Percentiles rank a stretch among this genome's conserved stretches.
Conservation (phyloP, 176 grass and related monocot species). For the Eleusine indica region DNA sequence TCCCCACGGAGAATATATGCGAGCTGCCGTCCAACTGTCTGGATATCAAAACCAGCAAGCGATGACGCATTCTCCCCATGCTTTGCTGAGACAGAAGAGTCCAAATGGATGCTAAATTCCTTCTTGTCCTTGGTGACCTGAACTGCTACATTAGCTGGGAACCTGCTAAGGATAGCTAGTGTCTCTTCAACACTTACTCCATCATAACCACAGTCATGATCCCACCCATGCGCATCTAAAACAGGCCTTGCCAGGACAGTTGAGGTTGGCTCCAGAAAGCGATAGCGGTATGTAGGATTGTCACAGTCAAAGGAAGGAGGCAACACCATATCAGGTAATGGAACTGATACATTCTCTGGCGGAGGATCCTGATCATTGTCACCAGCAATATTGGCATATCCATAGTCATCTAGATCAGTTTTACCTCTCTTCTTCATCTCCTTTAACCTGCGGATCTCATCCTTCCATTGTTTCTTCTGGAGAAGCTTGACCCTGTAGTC, state of each 20-base stretch:
- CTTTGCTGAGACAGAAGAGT: constrained; percentile 86
- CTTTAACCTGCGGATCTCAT: constrained; percentile 84
- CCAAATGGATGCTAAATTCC: constrained; percentile 93
- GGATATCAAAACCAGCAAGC: constrained; percentile 87
- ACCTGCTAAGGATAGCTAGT: constrained; percentile 64
- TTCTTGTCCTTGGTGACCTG: constrained; percentile 97
- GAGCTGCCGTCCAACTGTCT: constrained; percentile 75
- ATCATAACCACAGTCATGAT: constrained; percentile 97
- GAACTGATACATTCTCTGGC: constrained; percentile 76
- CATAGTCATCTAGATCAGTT: constrained; percentile 58
- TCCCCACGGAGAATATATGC: constrained; percentile 81
- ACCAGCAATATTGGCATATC: constrained; percentile 50
- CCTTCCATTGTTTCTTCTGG: constrained; percentile 98
- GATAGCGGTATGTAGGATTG: constrained; percentile 79
- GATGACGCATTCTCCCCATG: constrained; percentile 86
- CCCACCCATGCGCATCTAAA: constrained; percentile 81
- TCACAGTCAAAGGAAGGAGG: constrained; percentile 92
- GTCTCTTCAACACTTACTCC: constrained; percentile 86
- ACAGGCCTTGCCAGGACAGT: constrained; percentile 81
- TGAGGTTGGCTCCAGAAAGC: constrained; percentile 79
- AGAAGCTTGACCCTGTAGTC: constrained; percentile 97
- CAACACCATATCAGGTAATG: constrained; percentile 88
- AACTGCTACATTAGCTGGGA: constrained; percentile 68
- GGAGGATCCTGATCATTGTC: constrained; percentile 78
- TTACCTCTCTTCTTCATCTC: constrained; percentile 90